Conservation (phyloP, 768 basidiomycete species). For the Austroboletus festivus region DNA sequence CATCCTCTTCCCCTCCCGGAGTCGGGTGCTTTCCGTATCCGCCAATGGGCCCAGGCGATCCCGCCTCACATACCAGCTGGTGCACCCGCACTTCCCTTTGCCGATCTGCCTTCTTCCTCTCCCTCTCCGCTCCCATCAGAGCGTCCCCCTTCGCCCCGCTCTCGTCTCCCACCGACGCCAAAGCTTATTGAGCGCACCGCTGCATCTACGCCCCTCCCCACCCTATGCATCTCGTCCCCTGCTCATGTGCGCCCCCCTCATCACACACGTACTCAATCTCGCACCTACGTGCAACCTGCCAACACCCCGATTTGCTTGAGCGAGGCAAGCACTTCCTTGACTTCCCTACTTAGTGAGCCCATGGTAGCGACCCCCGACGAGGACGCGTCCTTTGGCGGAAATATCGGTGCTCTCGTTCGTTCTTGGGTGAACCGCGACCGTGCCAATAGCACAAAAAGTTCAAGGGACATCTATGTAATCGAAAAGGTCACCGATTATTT, state of each 20-base stretch:
- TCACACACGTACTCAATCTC: conserved; percentile 34
- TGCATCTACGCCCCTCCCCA: conserved; percentile 36
- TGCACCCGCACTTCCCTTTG: conserved; percentile 28
- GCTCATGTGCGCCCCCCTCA: conserved; percentile 24
- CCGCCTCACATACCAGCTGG: conserved; percentile 32
- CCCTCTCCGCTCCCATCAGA: conserved; percentile 9
- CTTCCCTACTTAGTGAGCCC: conserved; percentile 46
- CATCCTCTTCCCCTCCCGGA: not conserved
- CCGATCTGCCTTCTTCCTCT: conserved; percentile 10
- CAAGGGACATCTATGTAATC: conserved; percentile 27
- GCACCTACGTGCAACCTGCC: conserved; percentile 30
- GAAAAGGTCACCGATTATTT: conserved; percentile 34
- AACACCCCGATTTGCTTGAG: conserved; percentile 34
- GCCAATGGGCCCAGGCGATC: conserved; percentile 31
- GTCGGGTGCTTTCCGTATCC: conserved; percentile 18
- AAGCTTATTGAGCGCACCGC: conserved; percentile 36
- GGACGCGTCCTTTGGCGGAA: conserved; percentile 43
- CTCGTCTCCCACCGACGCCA: conserved; percentile 27
- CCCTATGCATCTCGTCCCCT: conserved; percentile 50
- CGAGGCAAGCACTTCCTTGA: conserved; percentile 48
- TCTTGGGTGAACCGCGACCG: conserved; percentile 27
- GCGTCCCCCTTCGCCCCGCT: conserved; percentile 20
- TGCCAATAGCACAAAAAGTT: conserved; percentile 19
- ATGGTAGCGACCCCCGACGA: conserved; percentile 40
- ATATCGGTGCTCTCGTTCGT: conserved; percentile 41